A percentile compares a stretch with the other conserved stretches of the same genome.
These are phyloP conservation scores for Lichtheimia hyalospora DNA, from an alignment of 371 early-diverging fungal species.

Conservation along the genomic window DNA sequence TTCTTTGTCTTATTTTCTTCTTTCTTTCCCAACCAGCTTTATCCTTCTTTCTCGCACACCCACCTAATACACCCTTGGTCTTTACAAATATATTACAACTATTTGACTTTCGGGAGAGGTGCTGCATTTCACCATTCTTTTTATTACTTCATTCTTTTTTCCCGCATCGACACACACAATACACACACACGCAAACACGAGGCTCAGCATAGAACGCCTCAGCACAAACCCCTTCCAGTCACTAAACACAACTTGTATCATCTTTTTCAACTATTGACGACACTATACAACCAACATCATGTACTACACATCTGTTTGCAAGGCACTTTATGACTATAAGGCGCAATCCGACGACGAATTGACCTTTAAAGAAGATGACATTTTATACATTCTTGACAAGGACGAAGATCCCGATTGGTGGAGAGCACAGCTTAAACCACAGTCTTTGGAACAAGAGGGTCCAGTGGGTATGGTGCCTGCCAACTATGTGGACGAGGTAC, in stretches of 20 bases:
- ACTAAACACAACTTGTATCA: not conserved
- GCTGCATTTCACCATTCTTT: too few relatives aligned
- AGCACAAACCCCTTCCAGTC: not conserved
- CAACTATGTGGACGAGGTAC: slow-evolving; percentile 74
- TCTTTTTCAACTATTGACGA: too few relatives aligned
- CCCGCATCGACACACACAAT: too few relatives aligned
- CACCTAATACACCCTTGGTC: too few relatives aligned
- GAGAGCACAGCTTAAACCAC: slow-evolving; percentile 66
- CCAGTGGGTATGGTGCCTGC: slow-evolving; percentile 77
- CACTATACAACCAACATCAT: slow-evolving; percentile 16
- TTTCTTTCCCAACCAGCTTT: not conserved
- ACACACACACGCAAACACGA: too few relatives aligned
- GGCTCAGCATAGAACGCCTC: too few relatives aligned
- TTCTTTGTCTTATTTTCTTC: not conserved
- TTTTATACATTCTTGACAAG: slow-evolving; percentile 71
- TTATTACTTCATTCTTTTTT: too few relatives aligned
- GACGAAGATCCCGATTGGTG: slow-evolving; percentile 73
- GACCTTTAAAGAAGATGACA: slow-evolving; percentile 72
- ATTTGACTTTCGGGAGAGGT: too few relatives aligned
- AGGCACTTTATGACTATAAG: slow-evolving; percentile 75
- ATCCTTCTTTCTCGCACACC: not conserved
- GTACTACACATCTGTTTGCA: slow-evolving; percentile 45
- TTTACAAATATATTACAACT: too few relatives aligned
- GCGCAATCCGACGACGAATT: slow-evolving; percentile 86
- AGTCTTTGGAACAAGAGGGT: slow-evolving; percentile 40